Evolutionary conservation across 2,329 filamentous ascomycete species (phyloP).

Genomic region (Botryotinia calthae): DNA sequence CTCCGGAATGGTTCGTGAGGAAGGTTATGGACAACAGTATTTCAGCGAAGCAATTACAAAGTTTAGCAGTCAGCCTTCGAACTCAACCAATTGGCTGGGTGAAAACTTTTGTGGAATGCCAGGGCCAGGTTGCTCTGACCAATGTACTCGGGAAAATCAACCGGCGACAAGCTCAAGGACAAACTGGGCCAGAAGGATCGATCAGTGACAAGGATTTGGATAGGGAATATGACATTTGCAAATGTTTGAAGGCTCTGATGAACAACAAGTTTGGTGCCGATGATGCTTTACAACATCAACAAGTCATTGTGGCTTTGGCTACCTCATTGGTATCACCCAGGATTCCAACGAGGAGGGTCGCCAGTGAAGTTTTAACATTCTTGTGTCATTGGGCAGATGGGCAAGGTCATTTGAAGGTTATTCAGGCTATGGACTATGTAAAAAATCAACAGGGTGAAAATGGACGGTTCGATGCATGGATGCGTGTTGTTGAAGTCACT

Average conservation of each 20-base stretch:
- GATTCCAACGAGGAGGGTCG: conserved; percentile 86
- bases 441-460: conserved; percentile 87
- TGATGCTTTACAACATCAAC: conserved; percentile 85
- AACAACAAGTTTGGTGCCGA: conserved; percentile 99
- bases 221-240: conserved; percentile 89
- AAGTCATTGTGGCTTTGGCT: conserved; percentile 83
- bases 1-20: conserved; percentile 96
- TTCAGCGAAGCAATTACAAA: conserved; percentile 85
- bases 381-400: conserved; percentile 91
- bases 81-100: conserved; percentile 99
- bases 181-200: conserved; percentile 50
- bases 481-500: conserved; percentile 96
- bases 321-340: conserved; percentile 85
- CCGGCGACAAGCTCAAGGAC: conserved; percentile 72
- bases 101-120: conserved; percentile 91
- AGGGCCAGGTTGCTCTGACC: conserved; percentile 93
- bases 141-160: conserved; percentile 94
- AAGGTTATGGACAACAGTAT: conserved; percentile 96
- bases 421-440: conserved; percentile 88
- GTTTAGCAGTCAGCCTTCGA: conserved; percentile 87
- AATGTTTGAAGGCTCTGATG: conserved; percentile 95
- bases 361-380: conserved; percentile 95
- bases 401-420: conserved; percentile 86
- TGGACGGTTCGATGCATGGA: conserved; percentile 96
- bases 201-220: conserved; percentile 67